A percentile compares a stretch with the other conserved stretches of the same genome.
These are phyloP conservation scores for Ormosia emarginata DNA, from an alignment of 306 rosid genomes.

Conservation along the genomic window DNA sequence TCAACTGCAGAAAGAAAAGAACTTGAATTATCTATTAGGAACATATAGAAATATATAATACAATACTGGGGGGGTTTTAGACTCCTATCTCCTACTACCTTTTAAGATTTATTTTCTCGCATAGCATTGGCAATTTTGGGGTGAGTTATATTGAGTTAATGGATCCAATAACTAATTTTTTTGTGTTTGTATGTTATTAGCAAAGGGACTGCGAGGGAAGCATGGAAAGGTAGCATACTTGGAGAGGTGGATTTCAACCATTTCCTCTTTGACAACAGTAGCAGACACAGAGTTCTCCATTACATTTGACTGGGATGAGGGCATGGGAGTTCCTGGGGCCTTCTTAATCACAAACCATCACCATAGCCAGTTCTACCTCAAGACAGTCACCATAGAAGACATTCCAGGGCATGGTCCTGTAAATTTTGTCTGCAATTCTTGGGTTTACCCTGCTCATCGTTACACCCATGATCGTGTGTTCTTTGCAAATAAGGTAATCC, in stretches of 20 bases:
- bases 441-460: constrained; percentile 85
- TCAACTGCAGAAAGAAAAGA: background rate
- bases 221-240: constrained; percentile 55
- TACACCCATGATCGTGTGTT: constrained; percentile 65
- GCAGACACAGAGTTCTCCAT: constrained; percentile 44
- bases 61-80: too few relatives aligned
- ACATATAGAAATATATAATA: too few relatives aligned
- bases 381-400: constrained; percentile 56
- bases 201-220: constrained; percentile 42
- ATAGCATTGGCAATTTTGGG: background rate
- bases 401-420: constrained; percentile 60
- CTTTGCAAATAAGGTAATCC: constrained; percentile 69
- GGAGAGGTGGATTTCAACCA: constrained; percentile 68
- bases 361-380: constrained; percentile 74
- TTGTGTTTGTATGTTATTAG: constrained; percentile 1
- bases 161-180: background rate
- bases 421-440: constrained; percentile 81
- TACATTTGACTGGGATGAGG: constrained; percentile 71
- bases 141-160: background rate
- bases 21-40: too few relatives aligned
- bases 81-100: too few relatives aligned
- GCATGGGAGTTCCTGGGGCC: constrained; percentile 77
- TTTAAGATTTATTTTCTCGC: background rate
- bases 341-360: constrained; percentile 61
- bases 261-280: constrained; percentile 35